These are phyloP conservation scores for Ogataea methylovora DNA, from an alignment of 805 yeast genomes.

Conservation along the genomic window DNA sequence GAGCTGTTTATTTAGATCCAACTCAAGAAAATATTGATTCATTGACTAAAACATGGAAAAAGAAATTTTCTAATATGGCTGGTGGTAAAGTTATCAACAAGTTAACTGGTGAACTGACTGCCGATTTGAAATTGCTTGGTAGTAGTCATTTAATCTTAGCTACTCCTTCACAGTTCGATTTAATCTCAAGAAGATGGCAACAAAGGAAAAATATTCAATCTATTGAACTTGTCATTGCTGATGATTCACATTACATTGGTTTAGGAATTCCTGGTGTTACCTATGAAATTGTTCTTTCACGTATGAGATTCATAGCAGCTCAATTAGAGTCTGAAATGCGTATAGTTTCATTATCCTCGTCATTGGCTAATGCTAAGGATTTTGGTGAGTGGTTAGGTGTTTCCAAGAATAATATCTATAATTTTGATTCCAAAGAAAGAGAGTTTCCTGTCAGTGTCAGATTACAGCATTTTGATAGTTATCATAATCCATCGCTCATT, in stretches of 20 bases:
- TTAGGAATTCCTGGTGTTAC: constrained; percentile 45
- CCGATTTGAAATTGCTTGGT: constrained; percentile 50
- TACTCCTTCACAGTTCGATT: constrained; percentile 75
- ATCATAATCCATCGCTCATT: constrained; percentile 46
- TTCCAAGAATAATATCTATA: constrained; percentile 49
- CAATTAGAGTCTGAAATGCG: constrained; percentile 56
- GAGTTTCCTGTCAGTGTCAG: constrained; percentile 49
- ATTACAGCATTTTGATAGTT: constrained; percentile 38
- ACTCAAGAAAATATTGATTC: constrained; percentile 46
- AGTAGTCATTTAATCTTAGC: constrained; percentile 61
- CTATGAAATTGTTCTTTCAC: constrained; percentile 64
- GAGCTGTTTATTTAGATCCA: constrained; percentile 69
- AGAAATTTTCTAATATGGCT: constrained; percentile 36
- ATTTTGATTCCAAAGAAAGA: constrained; percentile 62
- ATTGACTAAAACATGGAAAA: constrained; percentile 44
- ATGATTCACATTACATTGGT: constrained; percentile 65
- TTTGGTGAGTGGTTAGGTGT: constrained; percentile 86
- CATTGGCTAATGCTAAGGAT: constrained; percentile 70
- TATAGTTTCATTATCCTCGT: constrained; percentile 60
- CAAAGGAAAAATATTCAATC: constrained; percentile 62
- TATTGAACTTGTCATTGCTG: constrained; percentile 63
- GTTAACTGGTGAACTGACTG: constrained; percentile 48
- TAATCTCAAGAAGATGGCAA: constrained; percentile 74
- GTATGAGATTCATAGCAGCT: constrained; percentile 63
- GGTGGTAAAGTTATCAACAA: constrained; percentile 53